Base-by-base conservation (phyloP, 106 monocot species). In the Dioscorea zingiberensis region DNA sequence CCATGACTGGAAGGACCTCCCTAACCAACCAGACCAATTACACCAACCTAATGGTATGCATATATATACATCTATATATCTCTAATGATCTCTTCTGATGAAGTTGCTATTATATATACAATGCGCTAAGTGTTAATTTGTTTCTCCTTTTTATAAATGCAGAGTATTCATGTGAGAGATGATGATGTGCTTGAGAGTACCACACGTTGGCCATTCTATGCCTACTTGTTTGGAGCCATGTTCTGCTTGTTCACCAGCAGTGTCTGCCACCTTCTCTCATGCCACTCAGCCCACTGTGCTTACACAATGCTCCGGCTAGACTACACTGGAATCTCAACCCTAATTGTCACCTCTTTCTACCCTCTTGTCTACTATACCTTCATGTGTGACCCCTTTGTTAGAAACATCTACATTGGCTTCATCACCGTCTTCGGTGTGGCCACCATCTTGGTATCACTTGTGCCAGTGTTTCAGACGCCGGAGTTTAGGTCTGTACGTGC, bases 391-490 rank as follows among this genome's bases (percentile, higher is more conserved):
- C 62, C 38, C 28, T 71, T 62, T 21, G 32, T 21, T 54, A 19
- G 54, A 22, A 53, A 71, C 62, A 48, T 62, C 21, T 62, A 62
- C 62, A 62, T 44, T 2, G 38, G 30, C 22, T 62, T 62, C 61
- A 71, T 62, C 32, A 71, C 62, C 7, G 24, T 32, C 6, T 71
- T 62, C 23, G 62, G 71, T 19, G 21, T 58, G 0, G 71, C 62
- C 27, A 30, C 54, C 18, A 56, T 72, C 6, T 8, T 47, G 8
- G 72, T 53, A 15, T 81, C 76, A 0, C 76, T 81, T 2, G 15
- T 81, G 25, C 81, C 76, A 0, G 68, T 57, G 5, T 81, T 81
- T 22, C 67, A 81, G 51, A 68, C 66, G 1, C 29, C 72, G 3
- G 58, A 58, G 49, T 81, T 63, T 32, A 59, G 81, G 21, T 14